Percentiles rank a stretch among this genome's conserved stretches.
Evolutionary conservation across 2,329 filamentous ascomycete species (phyloP).

Genomic region (Xylogone sp.): DNA sequence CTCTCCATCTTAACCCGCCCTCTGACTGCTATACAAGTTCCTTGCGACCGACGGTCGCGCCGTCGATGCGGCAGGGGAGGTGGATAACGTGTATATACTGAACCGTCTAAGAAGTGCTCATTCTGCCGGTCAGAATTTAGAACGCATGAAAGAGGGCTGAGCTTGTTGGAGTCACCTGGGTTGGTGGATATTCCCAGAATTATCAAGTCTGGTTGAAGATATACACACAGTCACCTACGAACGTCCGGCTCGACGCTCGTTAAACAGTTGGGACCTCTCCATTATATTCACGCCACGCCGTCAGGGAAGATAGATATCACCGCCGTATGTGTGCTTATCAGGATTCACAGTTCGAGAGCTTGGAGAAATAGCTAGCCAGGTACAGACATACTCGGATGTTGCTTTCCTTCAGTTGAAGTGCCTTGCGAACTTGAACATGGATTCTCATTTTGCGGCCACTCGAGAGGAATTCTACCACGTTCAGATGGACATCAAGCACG

Average conservation of each 20-base stretch:
- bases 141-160: neutral
- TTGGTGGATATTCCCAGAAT: slow-evolving; percentile 8
- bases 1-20: neutral
- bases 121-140: neutral
- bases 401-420: no score
- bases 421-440: slow-evolving; percentile 46
- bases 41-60: slow-evolving; percentile 21
- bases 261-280: no score
- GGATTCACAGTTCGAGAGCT: no score
- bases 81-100: slow-evolving; percentile 12
- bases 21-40: slow-evolving; percentile 4
- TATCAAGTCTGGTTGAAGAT: no score
- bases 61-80: slow-evolving; percentile 25
- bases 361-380: no score
- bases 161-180: slow-evolving; percentile 20
- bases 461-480: slow-evolving; percentile 65
- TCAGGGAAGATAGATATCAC: no score
- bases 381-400: no score
- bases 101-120: neutral
- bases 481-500: slow-evolving; percentile 67
- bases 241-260: no score
- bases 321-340: no score
- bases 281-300: no score
- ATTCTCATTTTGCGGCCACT: slow-evolving; percentile 55
- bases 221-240: no score